Base-by-base conservation (phyloP, 2,329 filamentous ascomycete genomes). In the Cercospora nicotianae region DNA sequence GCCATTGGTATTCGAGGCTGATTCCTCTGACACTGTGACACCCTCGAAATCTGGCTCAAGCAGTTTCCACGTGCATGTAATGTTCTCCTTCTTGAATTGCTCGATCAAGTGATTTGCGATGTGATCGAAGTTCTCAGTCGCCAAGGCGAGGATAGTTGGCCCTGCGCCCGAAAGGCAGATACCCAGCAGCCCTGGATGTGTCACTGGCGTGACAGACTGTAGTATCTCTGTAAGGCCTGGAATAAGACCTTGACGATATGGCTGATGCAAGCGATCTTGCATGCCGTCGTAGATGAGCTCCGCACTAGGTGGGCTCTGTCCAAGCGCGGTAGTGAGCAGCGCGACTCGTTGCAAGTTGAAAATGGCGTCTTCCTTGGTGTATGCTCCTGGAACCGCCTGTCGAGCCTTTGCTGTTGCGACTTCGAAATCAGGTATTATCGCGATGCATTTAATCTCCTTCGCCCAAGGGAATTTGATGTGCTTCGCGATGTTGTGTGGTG, bases 231-330 rank as follows among this genome's bases (percentile, higher is more conserved):
- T 91, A 66, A 99, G 86, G 0, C 94, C 95, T 1, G 95, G 95
- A 73, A 99, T 96, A 70, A 99, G 87, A 2, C 87, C 90, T 81
- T 95, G 90, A 64, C 95, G 90, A 83, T 99, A 98, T 53, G 93
- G 95, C 81, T 99, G 95, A 82, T 99, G 95, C 69, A 99, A 89
- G 81, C 94, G 96, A 83, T 99, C 95, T 82, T 98, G 95, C 95
- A 99, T 99, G 58, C 94, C 94, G 59, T 96, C 89, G 83, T 96
- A 96, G 79, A 99, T 99, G 80, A 96, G 90, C 75, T 96, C 90
- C 23, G 95, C 90, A 77, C 97, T 91, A 1, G 94, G 94, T 9
- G 95, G 94, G 7, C 91, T 94, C 79, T 93, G 90, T 71, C 94
- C 93, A 57, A 99, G 86, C 0, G 94, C 94, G 10, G 93, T 92